Conservation (phyloP, 2,329 filamentous ascomycete species). For the Phyllachora maydis region DNA sequence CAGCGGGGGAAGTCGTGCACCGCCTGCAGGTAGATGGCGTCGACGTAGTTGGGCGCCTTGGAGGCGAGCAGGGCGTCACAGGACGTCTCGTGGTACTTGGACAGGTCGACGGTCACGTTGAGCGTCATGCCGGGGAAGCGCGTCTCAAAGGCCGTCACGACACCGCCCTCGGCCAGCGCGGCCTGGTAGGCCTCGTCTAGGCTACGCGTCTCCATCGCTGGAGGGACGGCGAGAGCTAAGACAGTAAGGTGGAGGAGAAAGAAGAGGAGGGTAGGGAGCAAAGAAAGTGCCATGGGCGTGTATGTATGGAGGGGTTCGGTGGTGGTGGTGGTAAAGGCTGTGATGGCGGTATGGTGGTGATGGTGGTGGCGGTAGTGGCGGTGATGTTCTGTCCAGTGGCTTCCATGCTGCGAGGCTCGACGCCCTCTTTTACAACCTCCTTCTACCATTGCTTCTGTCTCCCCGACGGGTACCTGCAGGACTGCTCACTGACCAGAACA, state of each 20-base stretch:
- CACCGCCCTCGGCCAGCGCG: slow-evolving; percentile 22
- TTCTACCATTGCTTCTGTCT: too few species aligned
- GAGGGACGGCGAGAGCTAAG: neutral
- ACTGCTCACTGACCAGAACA: too few species aligned
- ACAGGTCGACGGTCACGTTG: slow-evolving; percentile 31
- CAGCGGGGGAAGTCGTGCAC: slow-evolving; percentile 29
- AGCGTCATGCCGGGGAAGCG: slow-evolving; percentile 27
- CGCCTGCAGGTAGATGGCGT: slow-evolving; percentile 26
- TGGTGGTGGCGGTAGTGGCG: too few species aligned
- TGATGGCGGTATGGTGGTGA: too few species aligned
- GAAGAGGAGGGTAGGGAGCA: neutral
- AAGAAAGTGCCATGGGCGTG: neutral
- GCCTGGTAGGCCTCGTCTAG: slow-evolving; percentile 27
- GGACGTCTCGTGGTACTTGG: slow-evolving; percentile 28
- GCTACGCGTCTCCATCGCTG: slow-evolving; percentile 10
- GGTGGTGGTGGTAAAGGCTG: too few species aligned
- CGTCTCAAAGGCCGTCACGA: slow-evolving; percentile 22
- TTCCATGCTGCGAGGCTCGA: too few species aligned
- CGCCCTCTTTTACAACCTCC: too few species aligned
- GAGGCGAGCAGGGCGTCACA: slow-evolving; percentile 23
- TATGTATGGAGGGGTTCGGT: neutral
- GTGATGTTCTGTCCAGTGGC: too few species aligned
- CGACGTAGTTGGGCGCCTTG: slow-evolving; percentile 16
- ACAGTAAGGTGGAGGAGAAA: neutral
- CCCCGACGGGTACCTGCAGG: too few species aligned